Base-by-base conservation (phyloP, 139 green algal genomes). In the Coelastrella sp. region DNA sequence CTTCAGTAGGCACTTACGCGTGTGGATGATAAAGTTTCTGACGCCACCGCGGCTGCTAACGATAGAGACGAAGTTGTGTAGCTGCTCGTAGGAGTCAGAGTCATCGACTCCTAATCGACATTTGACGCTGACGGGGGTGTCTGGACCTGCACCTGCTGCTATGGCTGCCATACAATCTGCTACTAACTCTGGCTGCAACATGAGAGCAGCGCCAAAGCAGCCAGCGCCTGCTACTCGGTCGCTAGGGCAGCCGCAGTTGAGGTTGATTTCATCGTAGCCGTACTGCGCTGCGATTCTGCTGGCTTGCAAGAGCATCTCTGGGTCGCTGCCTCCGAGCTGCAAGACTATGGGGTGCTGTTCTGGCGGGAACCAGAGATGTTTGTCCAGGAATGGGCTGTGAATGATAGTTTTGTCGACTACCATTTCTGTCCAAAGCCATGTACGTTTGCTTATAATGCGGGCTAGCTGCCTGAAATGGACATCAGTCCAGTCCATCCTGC, bases 181-280 rank as follows among this genome's bases (percentile, higher is more conserved):
- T 13, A 99, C 97, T 32, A 96, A 81, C 64, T 95, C 80, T 1
- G 97, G 96, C 32, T 96, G 82, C 87, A 97, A 86, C 97, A 99
- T 99, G 20, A 99, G 88, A 3, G 95, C 90, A 0, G 97, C 97
- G 3, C 97, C 97, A 91, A 99, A 99, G 93, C 97, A 99, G 58
- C 97, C 97, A 2, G 96, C 96, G 6, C 97, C 97, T 8, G 97
- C 97, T 57, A 99, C 97, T 7, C 96, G 92, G 88, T 98, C 96
- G 87, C 95, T 98, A 59, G 97, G 97, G 93, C 96, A 99, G 78
- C 97, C 97, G 85, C 97, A 99, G 90, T 99, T 99, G 14, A 99
- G 92, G 93, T 99, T 99, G 91, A 99, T 98, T 87, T 98, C 97
- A 73, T 98, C 97, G 73, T 99, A 99, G 19, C 93, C 95, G 68